These are phyloP conservation scores for Gelatoporia subvermispora DNA, from an alignment of 768 basidiomycete species.

Conservation along the genomic window DNA sequence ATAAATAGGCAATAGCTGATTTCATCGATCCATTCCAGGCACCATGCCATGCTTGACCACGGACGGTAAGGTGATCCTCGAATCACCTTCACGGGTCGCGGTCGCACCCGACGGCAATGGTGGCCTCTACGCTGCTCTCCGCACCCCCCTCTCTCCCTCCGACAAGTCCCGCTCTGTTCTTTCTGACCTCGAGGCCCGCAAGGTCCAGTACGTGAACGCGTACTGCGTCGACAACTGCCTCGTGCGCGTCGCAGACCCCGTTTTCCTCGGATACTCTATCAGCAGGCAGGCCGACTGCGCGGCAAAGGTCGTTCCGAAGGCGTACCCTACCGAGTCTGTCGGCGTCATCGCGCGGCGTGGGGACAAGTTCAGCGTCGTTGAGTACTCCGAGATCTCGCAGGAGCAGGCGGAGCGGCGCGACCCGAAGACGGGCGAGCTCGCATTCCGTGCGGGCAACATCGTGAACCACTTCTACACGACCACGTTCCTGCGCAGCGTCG, in stretches of 20 bases:
- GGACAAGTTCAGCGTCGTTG: conserved; percentile 87
- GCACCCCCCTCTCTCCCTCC: conserved; percentile 60
- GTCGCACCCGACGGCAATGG: conserved; percentile 98
- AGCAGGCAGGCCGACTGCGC: conserved; percentile 84
- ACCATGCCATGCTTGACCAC: conserved; percentile 91
- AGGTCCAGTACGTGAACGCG: conserved; percentile 84
- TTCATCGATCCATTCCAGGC: conserved; percentile 42
- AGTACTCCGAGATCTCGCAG: conserved; percentile 92
- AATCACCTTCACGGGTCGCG: conserved; percentile 72
- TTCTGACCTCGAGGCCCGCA: conserved; percentile 70
- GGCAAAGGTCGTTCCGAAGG: conserved; percentile 94
- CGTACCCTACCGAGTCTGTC: conserved; percentile 82
- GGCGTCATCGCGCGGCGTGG: conserved; percentile 88
- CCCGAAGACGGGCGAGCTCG: conserved; percentile 64
- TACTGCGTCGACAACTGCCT: conserved; percentile 99
- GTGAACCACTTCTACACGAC: conserved; percentile 98
- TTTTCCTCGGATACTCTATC: conserved; percentile 95
- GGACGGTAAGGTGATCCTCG: conserved; percentile 91
- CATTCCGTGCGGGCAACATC: conserved; percentile 95
- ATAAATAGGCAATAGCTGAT: not conserved
- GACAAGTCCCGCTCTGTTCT: conserved; percentile 71
- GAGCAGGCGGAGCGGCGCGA: conserved; percentile 81
- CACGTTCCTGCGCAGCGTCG: conserved; percentile 70
- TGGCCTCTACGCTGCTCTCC: conserved; percentile 92
- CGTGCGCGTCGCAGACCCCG: conserved; percentile 93